Base-by-base conservation (phyloP, 805 yeast genomes). In the Suhomyces sp. region DNA sequence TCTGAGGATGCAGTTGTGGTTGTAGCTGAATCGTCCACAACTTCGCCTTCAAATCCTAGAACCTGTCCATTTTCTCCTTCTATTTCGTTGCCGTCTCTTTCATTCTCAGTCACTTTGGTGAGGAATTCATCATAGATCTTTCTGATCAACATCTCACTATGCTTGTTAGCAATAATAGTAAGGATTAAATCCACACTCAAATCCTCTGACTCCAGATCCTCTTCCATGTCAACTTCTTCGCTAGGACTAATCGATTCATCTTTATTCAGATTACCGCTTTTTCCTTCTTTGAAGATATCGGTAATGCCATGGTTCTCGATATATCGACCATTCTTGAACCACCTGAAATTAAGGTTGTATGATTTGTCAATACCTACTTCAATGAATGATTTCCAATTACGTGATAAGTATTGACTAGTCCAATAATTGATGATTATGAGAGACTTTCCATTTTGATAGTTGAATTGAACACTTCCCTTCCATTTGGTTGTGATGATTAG, bases 351-450 rank as follows among this genome's bases (percentile, higher is more conserved):
- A 19, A 82, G 57, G 20, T 72, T 65, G 43, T 72, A 65, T 16
- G 58, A 53, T 19, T 53, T 57, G 45, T 70, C 73, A n/a, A 80
- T 60, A 0, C 86, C 85, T 33, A 83, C 72, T 43, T 81, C 85
- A 20, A 82, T 66, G 28, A 72, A 70, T 2, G 82, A 77, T 30
- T 67, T 68, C 48, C 72, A 68, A 31, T 68, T 62, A 20, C 69
- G 73, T 17, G 63, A 58, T 28, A 74, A 63, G 38, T 65, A 67
- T 6, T 72, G 65, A 19, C 51, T 46, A 15, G 53, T 40, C 91
- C 95, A 86, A 56, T 84, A 86, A 31, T 74, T 72, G 2, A 85
- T 64, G 3, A 70, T 55, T 9, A 86, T 72, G 14, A 71, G 56
- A 17, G 79, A 72, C 36, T 70, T 68, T 7, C 76, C 79, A 9